phyloP scores from a whole-genome alignment of 2,329 filamentous ascomycete genomes.

The Fusarium bactridioides region DNA sequence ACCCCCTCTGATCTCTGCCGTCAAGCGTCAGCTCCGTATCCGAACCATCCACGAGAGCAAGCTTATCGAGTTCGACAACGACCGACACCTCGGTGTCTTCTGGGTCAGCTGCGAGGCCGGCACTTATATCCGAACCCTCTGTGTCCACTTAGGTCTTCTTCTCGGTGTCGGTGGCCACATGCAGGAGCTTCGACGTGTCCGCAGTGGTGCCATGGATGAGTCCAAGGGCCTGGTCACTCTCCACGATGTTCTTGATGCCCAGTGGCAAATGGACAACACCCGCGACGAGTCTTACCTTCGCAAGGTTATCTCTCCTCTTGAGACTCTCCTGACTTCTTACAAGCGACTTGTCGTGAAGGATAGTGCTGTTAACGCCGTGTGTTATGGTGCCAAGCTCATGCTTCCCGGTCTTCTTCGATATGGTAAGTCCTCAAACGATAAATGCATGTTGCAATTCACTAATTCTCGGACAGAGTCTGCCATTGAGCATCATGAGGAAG shows the following conservation, averaged over 20 bases:
- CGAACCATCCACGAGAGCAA: conserved; percentile 98
- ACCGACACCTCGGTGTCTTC: conserved; percentile 96
- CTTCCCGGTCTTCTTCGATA: conserved; percentile 94
- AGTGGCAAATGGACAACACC: conserved; percentile 96
- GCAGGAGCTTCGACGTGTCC: conserved; percentile 95
- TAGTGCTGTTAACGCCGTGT: conserved; percentile 85
- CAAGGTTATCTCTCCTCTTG: conserved; percentile 88
- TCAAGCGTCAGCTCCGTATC: conserved; percentile 98
- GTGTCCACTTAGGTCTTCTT: conserved; percentile 84
- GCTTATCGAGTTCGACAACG: conserved; percentile 97
- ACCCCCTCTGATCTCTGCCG: conserved; percentile 94
- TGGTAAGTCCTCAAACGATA: conserved; percentile 60
- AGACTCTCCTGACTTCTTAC: conserved; percentile 90
- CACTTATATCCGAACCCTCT: conserved; percentile 98
- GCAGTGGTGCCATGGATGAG: conserved; percentile 95
- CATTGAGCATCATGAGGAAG: conserved; percentile 94
- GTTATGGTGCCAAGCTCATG: conserved; percentile 99
- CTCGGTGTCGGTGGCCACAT: conserved; percentile 92
- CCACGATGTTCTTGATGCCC: conserved; percentile 86
- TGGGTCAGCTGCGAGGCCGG: conserved; percentile 98
- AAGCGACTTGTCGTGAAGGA: conserved; percentile 98
- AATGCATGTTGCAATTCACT: conserved; percentile 30
- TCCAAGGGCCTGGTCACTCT: conserved; percentile 87
- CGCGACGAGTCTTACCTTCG: conserved; percentile 93
- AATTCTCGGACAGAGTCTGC: conserved; percentile 69